Evolutionary conservation across 495 filamentous ascomycete genomes (phyloP).

Genomic region (Venustampulla echinocandica): DNA sequence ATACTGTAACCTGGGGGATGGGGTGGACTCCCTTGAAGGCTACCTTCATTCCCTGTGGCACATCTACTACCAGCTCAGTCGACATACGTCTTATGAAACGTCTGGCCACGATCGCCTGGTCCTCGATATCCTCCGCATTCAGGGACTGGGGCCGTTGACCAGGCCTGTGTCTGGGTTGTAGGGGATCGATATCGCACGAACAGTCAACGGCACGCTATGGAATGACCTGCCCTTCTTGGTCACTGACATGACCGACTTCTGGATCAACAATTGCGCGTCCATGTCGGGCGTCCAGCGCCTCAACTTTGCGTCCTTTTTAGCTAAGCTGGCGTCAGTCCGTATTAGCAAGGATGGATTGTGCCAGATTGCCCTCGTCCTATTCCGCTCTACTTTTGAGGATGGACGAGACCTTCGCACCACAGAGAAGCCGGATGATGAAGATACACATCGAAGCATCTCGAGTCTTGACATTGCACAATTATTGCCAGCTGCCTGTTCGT

Average conservation of each 20-base stretch:
- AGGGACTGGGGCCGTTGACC: neutral
- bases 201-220: neutral
- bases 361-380: slow-evolving; percentile 16
- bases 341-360: slow-evolving; percentile 2
- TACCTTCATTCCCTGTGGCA: neutral
- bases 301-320: slow-evolving; percentile 6
- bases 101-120: neutral
- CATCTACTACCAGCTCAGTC: neutral
- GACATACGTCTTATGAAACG: neutral
- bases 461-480: slow-evolving; percentile 17
- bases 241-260: neutral
- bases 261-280: neutral
- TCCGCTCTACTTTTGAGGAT: slow-evolving; percentile 16
- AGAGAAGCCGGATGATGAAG: slow-evolving; percentile 12
- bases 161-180: neutral
- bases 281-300: neutral
- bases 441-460: slow-evolving; percentile 6
- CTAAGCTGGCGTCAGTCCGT: neutral
- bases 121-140: neutral
- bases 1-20: neutral
- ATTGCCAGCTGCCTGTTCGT: slow-evolving; percentile 12
- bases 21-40: neutral
- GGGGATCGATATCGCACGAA: neutral
- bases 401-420: slow-evolving; percentile 5
- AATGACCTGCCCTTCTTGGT: neutral